phyloP scores from a whole-genome alignment of 352 stramenopile species.

The Pythium volutum region DNA sequence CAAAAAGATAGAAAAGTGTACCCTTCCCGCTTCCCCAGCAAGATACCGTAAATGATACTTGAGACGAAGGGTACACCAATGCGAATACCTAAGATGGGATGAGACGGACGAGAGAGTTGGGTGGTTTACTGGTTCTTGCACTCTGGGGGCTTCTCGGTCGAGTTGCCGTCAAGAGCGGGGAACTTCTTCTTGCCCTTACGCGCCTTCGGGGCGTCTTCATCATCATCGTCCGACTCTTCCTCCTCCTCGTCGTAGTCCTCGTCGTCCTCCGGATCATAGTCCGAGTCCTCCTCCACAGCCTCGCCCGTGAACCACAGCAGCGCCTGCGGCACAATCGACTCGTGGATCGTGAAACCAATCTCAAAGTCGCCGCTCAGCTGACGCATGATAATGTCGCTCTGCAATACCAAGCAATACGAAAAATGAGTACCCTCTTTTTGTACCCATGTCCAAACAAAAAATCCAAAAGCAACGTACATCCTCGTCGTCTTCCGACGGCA shows the following conservation, averaged over 20 bases:
- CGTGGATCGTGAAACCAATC: constrained; percentile 85
- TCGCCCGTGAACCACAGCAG: constrained; percentile 87
- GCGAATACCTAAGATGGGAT: background rate
- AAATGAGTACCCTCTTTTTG: background rate
- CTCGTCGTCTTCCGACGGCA: constrained; percentile 83
- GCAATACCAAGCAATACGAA: constrained; percentile 20
- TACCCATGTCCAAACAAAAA: constrained; percentile 7
- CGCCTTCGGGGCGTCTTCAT: constrained; percentile 46
- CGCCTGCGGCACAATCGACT: constrained; percentile 85
- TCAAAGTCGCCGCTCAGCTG: constrained; percentile 83
- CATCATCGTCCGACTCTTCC: constrained; percentile 58
- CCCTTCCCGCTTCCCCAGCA: too few species aligned
- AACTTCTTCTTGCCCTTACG: constrained; percentile 77
- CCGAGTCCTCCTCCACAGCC: constrained; percentile 73
- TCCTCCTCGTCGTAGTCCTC: constrained; percentile 61
- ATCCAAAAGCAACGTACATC: constrained; percentile 48
- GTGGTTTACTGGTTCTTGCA: constrained; percentile 86
- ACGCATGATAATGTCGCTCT: constrained; percentile 86
- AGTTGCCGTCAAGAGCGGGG: constrained; percentile 62
- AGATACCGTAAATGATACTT: too few species aligned
- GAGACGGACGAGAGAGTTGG: too few species aligned
- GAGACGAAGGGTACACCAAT: background rate
- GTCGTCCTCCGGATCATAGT: constrained; percentile 80
- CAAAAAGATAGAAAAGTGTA: constrained; percentile 22
- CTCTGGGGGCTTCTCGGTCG: constrained; percentile 82